Percentiles rank a stretch among this genome's conserved stretches.
Evolutionary conservation across 1,139 yeast genomes (phyloP).

Genomic region (Lizanozyma gosingica): DNA sequence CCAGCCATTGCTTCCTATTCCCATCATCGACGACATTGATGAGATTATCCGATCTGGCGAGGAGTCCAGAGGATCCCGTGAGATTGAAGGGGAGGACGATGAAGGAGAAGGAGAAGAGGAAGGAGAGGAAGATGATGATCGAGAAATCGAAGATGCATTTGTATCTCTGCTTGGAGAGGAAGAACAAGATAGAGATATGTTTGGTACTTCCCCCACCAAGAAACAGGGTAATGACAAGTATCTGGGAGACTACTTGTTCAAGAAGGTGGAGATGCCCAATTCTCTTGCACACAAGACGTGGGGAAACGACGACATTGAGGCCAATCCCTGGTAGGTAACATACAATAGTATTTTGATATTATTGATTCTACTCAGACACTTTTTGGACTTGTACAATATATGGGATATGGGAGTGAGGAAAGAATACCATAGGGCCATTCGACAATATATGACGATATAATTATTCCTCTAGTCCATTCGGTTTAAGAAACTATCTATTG

Average conservation of each 20-base stretch:
- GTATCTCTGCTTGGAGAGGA: no score
- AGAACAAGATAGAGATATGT: conserved; percentile 1
- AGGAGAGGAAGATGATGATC: conserved; percentile 6
- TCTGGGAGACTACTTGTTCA: conserved; percentile 43
- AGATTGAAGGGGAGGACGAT: conserved; percentile 5
- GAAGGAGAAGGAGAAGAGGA: conserved; percentile 9
- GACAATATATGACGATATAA: no score
- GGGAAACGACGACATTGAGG: conserved; percentile 33
- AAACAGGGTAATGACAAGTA: conserved; percentile 8
- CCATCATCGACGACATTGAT: conserved; percentile 53
- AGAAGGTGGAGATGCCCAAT: conserved; percentile 40
- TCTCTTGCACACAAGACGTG: conserved; percentile 44
- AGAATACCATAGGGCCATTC: no score
- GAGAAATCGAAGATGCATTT: conserved; percentile 6
- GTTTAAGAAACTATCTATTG: no score
- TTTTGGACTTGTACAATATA: no score
- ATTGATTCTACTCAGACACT: no score
- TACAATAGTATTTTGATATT: no score
- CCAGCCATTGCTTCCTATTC: conserved; percentile 57
- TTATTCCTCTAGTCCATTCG: no score
- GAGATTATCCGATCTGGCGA: conserved; percentile 16
- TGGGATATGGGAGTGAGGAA: no score
- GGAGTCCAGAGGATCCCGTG: neutral
- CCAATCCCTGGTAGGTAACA: conserved; percentile 46
- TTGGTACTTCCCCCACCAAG: neutral